phyloP scores from a whole-genome alignment of 805 yeast species.

The Schwanniomyces polymorphus region DNA sequence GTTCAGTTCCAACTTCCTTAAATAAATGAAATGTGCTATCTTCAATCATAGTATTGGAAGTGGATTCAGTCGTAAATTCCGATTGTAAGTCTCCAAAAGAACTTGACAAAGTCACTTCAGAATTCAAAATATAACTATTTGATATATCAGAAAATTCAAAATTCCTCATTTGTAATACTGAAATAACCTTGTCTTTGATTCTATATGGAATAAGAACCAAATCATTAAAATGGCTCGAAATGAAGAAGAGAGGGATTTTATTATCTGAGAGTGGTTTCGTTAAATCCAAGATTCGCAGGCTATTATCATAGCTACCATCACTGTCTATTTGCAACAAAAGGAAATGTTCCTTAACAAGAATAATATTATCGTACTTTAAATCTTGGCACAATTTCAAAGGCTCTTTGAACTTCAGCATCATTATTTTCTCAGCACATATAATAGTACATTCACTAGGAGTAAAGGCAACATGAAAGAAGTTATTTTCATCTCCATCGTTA shows the following conservation, averaged over 20 bases:
- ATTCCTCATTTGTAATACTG: slow-evolving; percentile 41
- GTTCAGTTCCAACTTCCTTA: slow-evolving; percentile 38
- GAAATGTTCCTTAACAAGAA: slow-evolving; percentile 44
- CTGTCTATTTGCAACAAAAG: slow-evolving; percentile 59
- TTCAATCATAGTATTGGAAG: slow-evolving; percentile 19
- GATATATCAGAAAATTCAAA: slow-evolving; percentile 46
- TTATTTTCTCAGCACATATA: slow-evolving; percentile 47
- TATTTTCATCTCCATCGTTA: slow-evolving; percentile 35
- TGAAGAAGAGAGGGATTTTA: slow-evolving; percentile 58
- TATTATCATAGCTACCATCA: slow-evolving; percentile 55
- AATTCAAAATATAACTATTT: slow-evolving; percentile 36
- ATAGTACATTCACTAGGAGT: slow-evolving; percentile 65
- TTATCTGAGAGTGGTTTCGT: slow-evolving; percentile 60
- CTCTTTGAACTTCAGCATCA: slow-evolving; percentile 36
- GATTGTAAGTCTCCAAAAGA: background rate
- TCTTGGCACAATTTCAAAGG: slow-evolving; percentile 34
- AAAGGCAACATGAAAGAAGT: slow-evolving; percentile 60
- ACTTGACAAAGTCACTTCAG: background rate
- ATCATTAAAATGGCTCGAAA: slow-evolving; percentile 64
- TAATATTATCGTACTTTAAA: slow-evolving; percentile 33
- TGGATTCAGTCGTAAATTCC: background rate
- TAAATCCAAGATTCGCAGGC: slow-evolving; percentile 52
- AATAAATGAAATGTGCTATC: slow-evolving; percentile 35
- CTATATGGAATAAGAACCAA: slow-evolving; percentile 57
- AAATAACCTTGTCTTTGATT: slow-evolving; percentile 44